A percentile compares a stretch with the other conserved stretches of the same genome.
phyloP scores from a whole-genome alignment of 345 rosid species.

The Bruguiera sexangula region DNA sequence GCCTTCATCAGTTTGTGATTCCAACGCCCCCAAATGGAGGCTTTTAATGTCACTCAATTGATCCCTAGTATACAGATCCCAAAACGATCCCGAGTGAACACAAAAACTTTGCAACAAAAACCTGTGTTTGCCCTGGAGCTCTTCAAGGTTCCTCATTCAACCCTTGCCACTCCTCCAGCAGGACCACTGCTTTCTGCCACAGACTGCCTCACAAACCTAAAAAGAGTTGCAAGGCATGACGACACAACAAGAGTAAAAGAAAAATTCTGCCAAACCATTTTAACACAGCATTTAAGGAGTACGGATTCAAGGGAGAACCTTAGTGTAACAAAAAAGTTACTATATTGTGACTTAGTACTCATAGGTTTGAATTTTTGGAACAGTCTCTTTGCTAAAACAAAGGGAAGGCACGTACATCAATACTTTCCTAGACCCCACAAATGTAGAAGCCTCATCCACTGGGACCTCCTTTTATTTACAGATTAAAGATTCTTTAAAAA shows the following conservation, averaged over 20 bases:
- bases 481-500: too few relatives aligned
- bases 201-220: conserved; percentile 84
- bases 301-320: too few relatives aligned
- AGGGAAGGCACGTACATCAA: too few relatives aligned
- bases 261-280: conserved; percentile 4
- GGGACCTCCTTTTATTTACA: too few relatives aligned
- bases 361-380: too few relatives aligned
- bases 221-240: background rate
- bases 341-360: too few relatives aligned
- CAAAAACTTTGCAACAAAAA: background rate
- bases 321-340: too few relatives aligned
- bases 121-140: background rate
- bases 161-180: conserved; percentile 66
- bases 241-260: background rate
- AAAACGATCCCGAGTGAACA: background rate
- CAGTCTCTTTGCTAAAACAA: too few relatives aligned
- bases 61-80: background rate
- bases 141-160: conserved; percentile 44
- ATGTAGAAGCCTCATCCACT: too few relatives aligned
- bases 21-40: background rate
- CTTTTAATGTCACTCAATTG: background rate
- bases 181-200: conserved; percentile 73
- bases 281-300: background rate
- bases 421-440: too few relatives aligned
- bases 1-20: background rate